Percentiles rank a stretch among this genome's conserved stretches.
phyloP scores from a whole-genome alignment of 257 asterid species.

The Jasminum sambac region DNA sequence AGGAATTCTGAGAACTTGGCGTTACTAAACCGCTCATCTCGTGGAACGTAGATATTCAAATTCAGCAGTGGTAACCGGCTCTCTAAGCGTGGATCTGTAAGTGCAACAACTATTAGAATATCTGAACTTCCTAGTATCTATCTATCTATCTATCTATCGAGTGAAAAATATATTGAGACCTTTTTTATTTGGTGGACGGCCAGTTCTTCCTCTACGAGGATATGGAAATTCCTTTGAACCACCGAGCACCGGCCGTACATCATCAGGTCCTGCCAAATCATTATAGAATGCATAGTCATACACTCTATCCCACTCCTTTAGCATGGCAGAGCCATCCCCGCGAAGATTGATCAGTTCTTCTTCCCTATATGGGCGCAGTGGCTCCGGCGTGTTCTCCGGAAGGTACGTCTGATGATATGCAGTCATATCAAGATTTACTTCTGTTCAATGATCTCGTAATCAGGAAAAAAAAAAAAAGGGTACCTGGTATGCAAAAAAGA shows the following conservation, averaged over 20 bases:
- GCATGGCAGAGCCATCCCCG: constrained; percentile 43
- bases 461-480: background rate
- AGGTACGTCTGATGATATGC: constrained; percentile 34
- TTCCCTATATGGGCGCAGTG: constrained; percentile 37
- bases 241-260: background rate
- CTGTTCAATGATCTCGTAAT: background rate
- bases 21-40: constrained; percentile 68
- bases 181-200: background rate
- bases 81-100: constrained; percentile 49
- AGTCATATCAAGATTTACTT: background rate
- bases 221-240: background rate
- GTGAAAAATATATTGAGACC: background rate
- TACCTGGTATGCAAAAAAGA: constrained; percentile 49
- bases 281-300: constrained; percentile 55
- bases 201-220: constrained; percentile 4
- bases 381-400: constrained; percentile 40
- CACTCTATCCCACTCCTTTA: constrained; percentile 56
- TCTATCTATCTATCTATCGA: no score
- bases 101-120: background rate
- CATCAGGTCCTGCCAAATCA: constrained; percentile 30
- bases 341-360: constrained; percentile 40
- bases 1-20: constrained; percentile 62
- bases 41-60: constrained; percentile 59
- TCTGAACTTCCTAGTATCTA: background rate
- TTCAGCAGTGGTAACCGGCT: constrained; percentile 50